Conservation (phyloP, 768 basidiomycete species). For the Agrocybe praecox region DNA sequence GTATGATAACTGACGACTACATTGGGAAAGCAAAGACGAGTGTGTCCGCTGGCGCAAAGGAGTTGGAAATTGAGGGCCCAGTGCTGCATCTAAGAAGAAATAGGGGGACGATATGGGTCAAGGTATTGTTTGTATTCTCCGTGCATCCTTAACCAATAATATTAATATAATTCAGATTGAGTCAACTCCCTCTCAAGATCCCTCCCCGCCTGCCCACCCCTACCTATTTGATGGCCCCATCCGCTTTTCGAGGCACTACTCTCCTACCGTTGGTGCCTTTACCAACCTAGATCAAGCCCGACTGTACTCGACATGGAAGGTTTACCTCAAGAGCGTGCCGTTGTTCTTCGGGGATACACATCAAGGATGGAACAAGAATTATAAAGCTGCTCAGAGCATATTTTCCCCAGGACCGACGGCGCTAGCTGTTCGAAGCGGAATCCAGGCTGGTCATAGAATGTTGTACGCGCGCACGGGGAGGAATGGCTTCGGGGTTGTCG, state of each 20-base stretch:
- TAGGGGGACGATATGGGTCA: constrained; percentile 70
- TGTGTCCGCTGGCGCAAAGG: constrained; percentile 60
- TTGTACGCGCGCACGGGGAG: constrained; percentile 69
- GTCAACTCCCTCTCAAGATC: constrained; percentile 43
- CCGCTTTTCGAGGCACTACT: constrained; percentile 70
- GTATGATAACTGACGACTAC: constrained; percentile 56
- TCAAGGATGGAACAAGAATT: constrained; percentile 69
- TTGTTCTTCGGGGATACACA: constrained; percentile 58
- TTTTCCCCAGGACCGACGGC: constrained; percentile 58
- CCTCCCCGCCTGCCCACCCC: constrained; percentile 40
- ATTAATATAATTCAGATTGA: constrained; percentile 47
- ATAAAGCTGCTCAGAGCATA: constrained; percentile 73
- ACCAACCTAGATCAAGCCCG: constrained; percentile 63
- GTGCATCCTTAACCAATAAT: too few species aligned
- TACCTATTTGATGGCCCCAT: constrained; percentile 78
- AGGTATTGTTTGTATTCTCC: constrained; percentile 51
- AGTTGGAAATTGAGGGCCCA: constrained; percentile 60
- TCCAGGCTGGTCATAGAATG: constrained; percentile 73
- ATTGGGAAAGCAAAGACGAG: constrained; percentile 64
- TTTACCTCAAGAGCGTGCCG: constrained; percentile 61
- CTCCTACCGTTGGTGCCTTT: constrained; percentile 65
- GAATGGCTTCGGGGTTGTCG: constrained; percentile 58
- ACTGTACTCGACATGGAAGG: constrained; percentile 82
- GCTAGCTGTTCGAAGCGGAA: constrained; percentile 65
- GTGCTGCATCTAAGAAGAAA: constrained; percentile 38